phyloP scores from a whole-genome alignment of 108 stramenopile species.

The Mediolabrus comicus region DNA sequence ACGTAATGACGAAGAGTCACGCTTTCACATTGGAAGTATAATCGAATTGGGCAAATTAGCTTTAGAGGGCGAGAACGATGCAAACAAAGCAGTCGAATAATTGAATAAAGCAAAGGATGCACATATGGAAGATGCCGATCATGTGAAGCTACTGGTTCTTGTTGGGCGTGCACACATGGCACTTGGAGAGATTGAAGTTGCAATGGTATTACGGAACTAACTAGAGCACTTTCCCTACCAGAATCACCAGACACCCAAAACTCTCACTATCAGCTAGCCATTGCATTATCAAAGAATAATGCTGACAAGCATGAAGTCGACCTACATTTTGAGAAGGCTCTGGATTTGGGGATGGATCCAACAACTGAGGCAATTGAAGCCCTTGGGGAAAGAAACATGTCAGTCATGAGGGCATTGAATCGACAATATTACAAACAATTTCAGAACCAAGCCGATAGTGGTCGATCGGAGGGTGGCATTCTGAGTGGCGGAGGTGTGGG shows the following conservation, averaged over 20 bases:
- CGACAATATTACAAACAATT: slow-evolving; percentile 39
- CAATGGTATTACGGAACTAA: slow-evolving; percentile 35
- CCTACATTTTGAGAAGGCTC: slow-evolving; percentile 39
- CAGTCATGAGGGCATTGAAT: slow-evolving; percentile 34
- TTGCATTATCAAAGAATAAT: slow-evolving; percentile 21
- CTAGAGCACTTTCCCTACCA: slow-evolving; percentile 39
- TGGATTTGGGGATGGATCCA: slow-evolving; percentile 44
- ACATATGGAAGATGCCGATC: slow-evolving; percentile 35
- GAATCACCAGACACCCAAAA: slow-evolving; percentile 18
- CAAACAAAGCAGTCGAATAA: slow-evolving; percentile 17
- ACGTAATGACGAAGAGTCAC: slow-evolving; percentile 37
- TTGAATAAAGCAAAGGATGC: slow-evolving; percentile 32
- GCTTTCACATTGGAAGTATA: slow-evolving; percentile 33
- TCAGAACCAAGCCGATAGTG: slow-evolving; percentile 1
- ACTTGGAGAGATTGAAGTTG: slow-evolving; percentile 31
- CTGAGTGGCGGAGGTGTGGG: slow-evolving; percentile 46
- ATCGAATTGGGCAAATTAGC: slow-evolving; percentile 38
- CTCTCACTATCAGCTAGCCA: slow-evolving; percentile 44
- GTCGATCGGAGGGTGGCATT: slow-evolving; percentile 24
- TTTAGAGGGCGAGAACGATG: slow-evolving; percentile 27
- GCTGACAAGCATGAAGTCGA: slow-evolving; percentile 38
- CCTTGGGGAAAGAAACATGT: slow-evolving; percentile 45
- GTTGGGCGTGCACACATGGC: slow-evolving; percentile 23
- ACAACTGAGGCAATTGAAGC: slow-evolving; percentile 42
- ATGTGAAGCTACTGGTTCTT: slow-evolving; percentile 30